Evolutionary conservation across 768 basidiomycete genomes (phyloP).

Genomic region (Kwoniella newhampshirensis): DNA sequence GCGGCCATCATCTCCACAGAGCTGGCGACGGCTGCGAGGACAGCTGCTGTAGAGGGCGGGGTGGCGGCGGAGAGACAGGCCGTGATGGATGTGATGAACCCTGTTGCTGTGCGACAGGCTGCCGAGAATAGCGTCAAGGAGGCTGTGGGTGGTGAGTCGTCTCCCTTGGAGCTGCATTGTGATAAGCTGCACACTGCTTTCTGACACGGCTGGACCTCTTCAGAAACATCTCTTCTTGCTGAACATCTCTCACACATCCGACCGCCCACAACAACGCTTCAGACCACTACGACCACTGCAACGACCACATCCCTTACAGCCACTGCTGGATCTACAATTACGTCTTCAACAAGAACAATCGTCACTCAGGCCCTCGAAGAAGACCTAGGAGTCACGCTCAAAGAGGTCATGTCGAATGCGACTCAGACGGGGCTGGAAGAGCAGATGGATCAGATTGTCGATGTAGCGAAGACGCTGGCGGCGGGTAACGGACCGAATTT

Average conservation of each 20-base stretch:
- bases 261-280: slow-evolving; percentile 6
- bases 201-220: too few species aligned
- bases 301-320: not conserved
- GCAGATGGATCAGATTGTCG: slow-evolving; percentile 21
- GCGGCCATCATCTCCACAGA: slow-evolving; percentile 19
- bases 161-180: too few species aligned
- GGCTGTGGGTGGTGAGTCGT: slow-evolving; percentile 14
- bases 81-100: slow-evolving; percentile 27
- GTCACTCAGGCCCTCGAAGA: slow-evolving; percentile 22
- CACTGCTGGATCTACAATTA: not conserved
- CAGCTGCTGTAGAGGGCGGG: slow-evolving; percentile 1
- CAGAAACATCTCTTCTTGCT: slow-evolving; percentile 19
- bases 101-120: slow-evolving; percentile 29
- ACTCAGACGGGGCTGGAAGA: slow-evolving; percentile 27
- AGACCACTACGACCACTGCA: slow-evolving; percentile 7
- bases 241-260: slow-evolving; percentile 19
- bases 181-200: too few species aligned
- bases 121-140: slow-evolving; percentile 21
- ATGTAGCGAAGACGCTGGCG: slow-evolving; percentile 16
- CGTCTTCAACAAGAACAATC: slow-evolving; percentile 1
- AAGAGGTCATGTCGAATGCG: slow-evolving; percentile 24
- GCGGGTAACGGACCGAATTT: slow-evolving; percentile 4
- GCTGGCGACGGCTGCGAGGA: slow-evolving; percentile 17
- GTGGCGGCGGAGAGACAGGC: slow-evolving; percentile 9
- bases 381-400: slow-evolving; percentile 18